Conservation (phyloP, 2,329 filamentous ascomycete species). For the Colletotrichum liaoningense region DNA sequence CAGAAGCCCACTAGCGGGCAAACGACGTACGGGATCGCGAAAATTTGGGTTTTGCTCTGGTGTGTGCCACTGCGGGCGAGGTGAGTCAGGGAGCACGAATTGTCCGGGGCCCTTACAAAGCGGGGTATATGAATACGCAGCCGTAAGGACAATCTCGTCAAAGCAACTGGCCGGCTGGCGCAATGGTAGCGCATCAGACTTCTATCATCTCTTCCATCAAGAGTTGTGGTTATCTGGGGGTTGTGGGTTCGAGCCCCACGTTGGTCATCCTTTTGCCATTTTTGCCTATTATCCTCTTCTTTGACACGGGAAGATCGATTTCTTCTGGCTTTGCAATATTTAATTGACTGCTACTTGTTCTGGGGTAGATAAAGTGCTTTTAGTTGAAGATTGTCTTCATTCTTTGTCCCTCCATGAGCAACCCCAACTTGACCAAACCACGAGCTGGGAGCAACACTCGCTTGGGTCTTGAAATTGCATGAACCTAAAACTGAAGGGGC, state of each 20-base stretch:
- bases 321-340: too few relatives aligned
- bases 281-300: too few relatives aligned
- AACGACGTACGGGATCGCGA: background rate
- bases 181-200: slow-evolving; percentile 36
- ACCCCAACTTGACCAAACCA: too few relatives aligned
- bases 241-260: slow-evolving; percentile 34
- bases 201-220: background rate
- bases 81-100: background rate
- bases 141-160: rapidly evolving
- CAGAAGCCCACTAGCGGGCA: background rate
- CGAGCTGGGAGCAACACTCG: too few relatives aligned
- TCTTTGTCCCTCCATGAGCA: too few relatives aligned
- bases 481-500: too few relatives aligned
- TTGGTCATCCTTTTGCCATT: slow-evolving; percentile 3
- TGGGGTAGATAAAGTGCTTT: too few relatives aligned
- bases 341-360: too few relatives aligned
- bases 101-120: rapidly evolving
- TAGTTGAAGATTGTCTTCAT: too few relatives aligned
- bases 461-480: too few relatives aligned
- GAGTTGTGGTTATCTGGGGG: slow-evolving; percentile 22
- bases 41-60: background rate
- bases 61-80: background rate
- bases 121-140: background rate
- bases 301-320: too few relatives aligned
- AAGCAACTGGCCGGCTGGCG: slow-evolving; percentile 25